Base-by-base conservation (phyloP, 2,329 filamentous ascomycete genomes). In the Colletotrichum euphorbiae region DNA sequence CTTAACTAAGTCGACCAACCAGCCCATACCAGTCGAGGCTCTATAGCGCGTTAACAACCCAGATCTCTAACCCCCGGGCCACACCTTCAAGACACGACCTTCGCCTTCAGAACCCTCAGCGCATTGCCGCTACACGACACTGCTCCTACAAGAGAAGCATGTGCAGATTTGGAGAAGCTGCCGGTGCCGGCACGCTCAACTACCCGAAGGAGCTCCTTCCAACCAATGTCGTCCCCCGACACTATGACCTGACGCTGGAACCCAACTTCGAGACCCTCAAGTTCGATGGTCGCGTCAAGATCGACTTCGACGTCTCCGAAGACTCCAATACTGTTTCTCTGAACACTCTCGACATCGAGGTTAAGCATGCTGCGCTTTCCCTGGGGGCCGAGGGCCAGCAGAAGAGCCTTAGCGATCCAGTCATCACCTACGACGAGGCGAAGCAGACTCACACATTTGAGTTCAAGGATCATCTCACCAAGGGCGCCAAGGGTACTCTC, bases 161-260 rank as follows among this genome's bases (percentile, higher is more conserved):
- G 70, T 70, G 70, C 68, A 67, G 51, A 31, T 57, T 65, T 57
- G 70, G 65, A 51, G 61, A 67, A 55, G 56, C 43, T 46, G 60
- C 50, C 42, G 61, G 61, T 31, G 59, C 59, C 17, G 69, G 68
- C 31, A 70, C 70, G 31, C 50, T 62, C 9, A 64, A 67, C 64
- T 48, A 68, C 12, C 59, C 88, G 71, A 90, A 95, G 74, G 92
- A 97, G 83, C 91, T 98, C 72, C 86, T 98, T 74, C 96, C 95
- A 59, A 90, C 90, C 80, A 97, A 98, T 77, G 93, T 98, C 75
- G 91, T 95, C 79, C 94, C 95, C n/a, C 82, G 86, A 43, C 94
- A 98, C 82, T 98, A 98, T 81, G 89, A 97, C 79, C 82, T 98
- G 74, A 96, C 93, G 1, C 85, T 98, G 70, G 96, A 98, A 82